These are phyloP conservation scores for Pueraria montana DNA, from an alignment of 306 rosid species.

Conservation along the genomic window DNA sequence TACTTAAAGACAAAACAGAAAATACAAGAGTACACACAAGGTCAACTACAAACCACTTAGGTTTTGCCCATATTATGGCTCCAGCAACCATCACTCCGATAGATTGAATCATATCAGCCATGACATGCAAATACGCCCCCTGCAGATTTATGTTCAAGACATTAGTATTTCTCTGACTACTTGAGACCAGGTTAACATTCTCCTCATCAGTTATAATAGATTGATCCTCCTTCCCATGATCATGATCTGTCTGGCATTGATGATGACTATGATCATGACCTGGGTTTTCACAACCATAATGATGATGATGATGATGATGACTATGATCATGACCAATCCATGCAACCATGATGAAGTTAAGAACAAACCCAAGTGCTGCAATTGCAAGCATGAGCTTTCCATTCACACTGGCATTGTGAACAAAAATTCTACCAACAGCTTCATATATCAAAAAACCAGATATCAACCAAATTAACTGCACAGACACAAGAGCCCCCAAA, in stretches of 20 bases:
- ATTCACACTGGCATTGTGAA: slow-evolving; percentile 56
- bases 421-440: slow-evolving; percentile 71
- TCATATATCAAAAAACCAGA: slow-evolving; percentile 82
- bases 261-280: slow-evolving; percentile 53
- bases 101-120: slow-evolving; percentile 92
- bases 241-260: slow-evolving; percentile 40
- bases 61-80: slow-evolving; percentile 80
- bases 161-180: slow-evolving; percentile 46
- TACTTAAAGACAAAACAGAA: slow-evolving; percentile 73
- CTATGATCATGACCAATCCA: slow-evolving; percentile 85
- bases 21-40: slow-evolving; percentile 81
- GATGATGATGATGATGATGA: slow-evolving; percentile 51
- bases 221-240: slow-evolving; percentile 55
- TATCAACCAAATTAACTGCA: slow-evolving; percentile 88
- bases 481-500: slow-evolving; percentile 87
- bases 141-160: slow-evolving; percentile 76
- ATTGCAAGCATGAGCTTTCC: slow-evolving; percentile 87
- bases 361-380: slow-evolving; percentile 83
- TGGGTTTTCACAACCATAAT: slow-evolving; percentile 25
- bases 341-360: slow-evolving; percentile 79
- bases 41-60: slow-evolving; percentile 79
- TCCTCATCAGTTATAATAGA: slow-evolving; percentile 58
- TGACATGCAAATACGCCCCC: slow-evolving; percentile 95
- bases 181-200: slow-evolving; percentile 56
- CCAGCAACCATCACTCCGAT: slow-evolving; percentile 95